Percentiles rank a stretch among this genome's conserved stretches.
Evolutionary conservation across 805 yeast species (phyloP).

Genomic region (Candida lessepsii): DNA sequence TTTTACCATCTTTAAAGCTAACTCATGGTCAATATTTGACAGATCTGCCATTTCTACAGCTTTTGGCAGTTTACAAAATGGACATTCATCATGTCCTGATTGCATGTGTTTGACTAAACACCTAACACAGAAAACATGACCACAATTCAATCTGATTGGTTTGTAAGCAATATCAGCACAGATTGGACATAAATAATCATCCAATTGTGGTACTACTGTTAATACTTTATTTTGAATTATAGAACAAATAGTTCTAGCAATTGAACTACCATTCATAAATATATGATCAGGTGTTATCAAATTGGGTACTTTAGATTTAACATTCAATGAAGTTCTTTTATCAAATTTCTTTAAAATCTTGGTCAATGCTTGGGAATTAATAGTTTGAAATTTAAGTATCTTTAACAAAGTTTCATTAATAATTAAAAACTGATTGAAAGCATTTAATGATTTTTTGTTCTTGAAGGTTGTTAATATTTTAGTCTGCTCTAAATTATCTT

Average conservation of each 20-base stretch:
- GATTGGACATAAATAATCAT: constrained; percentile 73
- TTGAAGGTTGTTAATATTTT: constrained; percentile 42
- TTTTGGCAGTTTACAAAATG: constrained; percentile 55
- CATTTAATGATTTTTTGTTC: constrained; percentile 41
- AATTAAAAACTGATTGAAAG: constrained; percentile 50
- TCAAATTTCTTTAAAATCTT: constrained; percentile 77
- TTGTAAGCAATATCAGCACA: constrained; percentile 70
- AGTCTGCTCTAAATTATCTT: constrained; percentile 36
- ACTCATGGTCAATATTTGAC: constrained; percentile 53
- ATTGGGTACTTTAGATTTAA: constrained; percentile 47
- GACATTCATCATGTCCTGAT: constrained; percentile 57
- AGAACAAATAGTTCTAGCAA: constrained; percentile 54
- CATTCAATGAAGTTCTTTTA: constrained; percentile 60
- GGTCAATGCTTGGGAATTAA: constrained; percentile 61
- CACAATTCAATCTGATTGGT: constrained; percentile 64
- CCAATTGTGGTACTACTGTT: constrained; percentile 66
- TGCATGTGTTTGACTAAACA: constrained; percentile 70
- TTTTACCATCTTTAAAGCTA: constrained; percentile 51
- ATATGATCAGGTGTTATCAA: constrained; percentile 41
- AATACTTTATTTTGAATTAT: constrained; percentile 55
- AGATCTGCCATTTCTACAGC: constrained; percentile 61
- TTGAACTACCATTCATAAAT: constrained; percentile 45
- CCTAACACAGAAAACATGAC: constrained; percentile 69
- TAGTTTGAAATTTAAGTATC: constrained; percentile 56
- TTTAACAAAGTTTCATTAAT: constrained; percentile 56